Percentiles rank a stretch among this genome's conserved stretches.
phyloP scores from a whole-genome alignment of 257 asterid genomes.

The Nicotiana knightiana region DNA sequence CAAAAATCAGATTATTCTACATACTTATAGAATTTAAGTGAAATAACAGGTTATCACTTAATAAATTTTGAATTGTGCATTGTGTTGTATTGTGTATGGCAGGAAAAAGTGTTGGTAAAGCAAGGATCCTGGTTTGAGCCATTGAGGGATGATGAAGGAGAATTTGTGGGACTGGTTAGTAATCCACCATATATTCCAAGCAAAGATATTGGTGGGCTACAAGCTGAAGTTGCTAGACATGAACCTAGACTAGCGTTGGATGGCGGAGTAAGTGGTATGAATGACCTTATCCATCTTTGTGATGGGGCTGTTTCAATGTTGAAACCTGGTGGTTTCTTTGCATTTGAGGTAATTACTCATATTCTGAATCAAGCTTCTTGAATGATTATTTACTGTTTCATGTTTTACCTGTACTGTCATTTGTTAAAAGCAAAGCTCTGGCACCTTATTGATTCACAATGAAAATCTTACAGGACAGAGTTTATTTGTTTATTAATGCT shows the following conservation, averaged over 20 bases:
- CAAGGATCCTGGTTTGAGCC: constrained; percentile 93
- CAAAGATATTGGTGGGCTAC: constrained; percentile 52
- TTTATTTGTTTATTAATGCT: neutral
- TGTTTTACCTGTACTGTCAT: neutral
- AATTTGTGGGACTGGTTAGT: constrained; percentile 63
- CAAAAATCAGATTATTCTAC: neutral
- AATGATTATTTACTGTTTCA: too few species aligned
- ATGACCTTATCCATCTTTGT: constrained; percentile 66
- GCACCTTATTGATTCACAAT: neutral
- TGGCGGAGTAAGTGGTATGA: constrained; percentile 72
- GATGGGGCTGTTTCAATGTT: constrained; percentile 64
- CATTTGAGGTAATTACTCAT: constrained; percentile 58
- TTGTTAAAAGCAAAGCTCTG: neutral
- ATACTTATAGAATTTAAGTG: neutral
- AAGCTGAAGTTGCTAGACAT: constrained; percentile 74
- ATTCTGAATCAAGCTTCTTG: too few species aligned
- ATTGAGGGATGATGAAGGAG: constrained; percentile 45
- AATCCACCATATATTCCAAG: constrained; percentile 93
- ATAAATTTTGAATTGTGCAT: neutral
- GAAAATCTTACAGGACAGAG: neutral
- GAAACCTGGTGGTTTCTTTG: constrained; percentile 79
- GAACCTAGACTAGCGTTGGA: constrained; percentile 87
- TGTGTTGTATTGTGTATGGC: neutral
- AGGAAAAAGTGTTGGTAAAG: constrained; percentile 56
- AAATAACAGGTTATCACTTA: neutral